Conservation (phyloP, 2,329 filamentous ascomycete genomes). For the Colletotrichum lupini region DNA sequence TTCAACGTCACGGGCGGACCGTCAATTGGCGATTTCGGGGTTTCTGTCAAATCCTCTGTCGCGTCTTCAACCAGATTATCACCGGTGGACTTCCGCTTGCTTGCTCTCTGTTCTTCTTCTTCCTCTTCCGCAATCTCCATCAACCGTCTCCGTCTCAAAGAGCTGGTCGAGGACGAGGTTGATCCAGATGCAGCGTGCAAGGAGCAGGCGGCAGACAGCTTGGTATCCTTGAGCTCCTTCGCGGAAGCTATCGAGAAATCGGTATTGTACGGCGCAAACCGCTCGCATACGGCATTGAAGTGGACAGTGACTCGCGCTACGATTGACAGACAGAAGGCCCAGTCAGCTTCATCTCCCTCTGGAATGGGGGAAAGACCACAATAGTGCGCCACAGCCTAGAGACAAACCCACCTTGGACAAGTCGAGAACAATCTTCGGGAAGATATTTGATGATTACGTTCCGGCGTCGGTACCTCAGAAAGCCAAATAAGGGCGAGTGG, state of each 20-base stretch:
- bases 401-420: conserved; percentile 82
- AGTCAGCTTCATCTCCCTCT: conserved; percentile 31
- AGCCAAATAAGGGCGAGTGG: conserved; percentile 88
- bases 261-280: conserved; percentile 87
- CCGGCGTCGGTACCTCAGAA: conserved; percentile 87
- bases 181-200: conserved; percentile 89
- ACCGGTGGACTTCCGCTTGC: conserved; percentile 68
- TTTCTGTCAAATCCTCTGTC: conserved; percentile 41
- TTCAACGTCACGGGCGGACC: conserved; percentile 60
- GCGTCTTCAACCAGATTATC: conserved; percentile 47
- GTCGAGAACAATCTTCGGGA: conserved; percentile 87
- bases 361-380: conserved; percentile 19
- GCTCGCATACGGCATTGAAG: conserved; percentile 74
- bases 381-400: conserved; percentile 12
- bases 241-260: conserved; percentile 80
- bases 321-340: conserved; percentile 23
- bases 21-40: conserved; percentile 44
- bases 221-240: conserved; percentile 86
- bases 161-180: conserved; percentile 85
- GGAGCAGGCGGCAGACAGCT: conserved; percentile 88
- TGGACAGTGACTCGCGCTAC: conserved; percentile 84
- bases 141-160: conserved; percentile 79
- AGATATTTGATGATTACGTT: conserved; percentile 94
- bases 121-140: conserved; percentile 96
- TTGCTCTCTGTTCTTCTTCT: conserved; percentile 75